These are phyloP conservation scores for Austropuccinia psidii DNA, from an alignment of 1,284 basidiomycete genomes.

Conservation along the genomic window DNA sequence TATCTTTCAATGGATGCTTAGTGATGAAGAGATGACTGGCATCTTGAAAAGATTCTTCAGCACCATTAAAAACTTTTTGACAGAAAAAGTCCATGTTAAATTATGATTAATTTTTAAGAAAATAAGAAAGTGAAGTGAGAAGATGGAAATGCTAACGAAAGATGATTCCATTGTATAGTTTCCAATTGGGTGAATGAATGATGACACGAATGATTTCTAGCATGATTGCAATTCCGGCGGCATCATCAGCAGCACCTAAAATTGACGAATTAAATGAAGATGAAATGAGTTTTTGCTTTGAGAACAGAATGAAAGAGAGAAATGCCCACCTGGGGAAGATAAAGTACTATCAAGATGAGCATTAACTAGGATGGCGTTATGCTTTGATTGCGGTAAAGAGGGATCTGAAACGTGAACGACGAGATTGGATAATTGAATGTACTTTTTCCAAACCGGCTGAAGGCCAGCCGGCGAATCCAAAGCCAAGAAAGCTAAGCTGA, in stretches of 20 bases:
- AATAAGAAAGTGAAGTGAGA: not conserved
- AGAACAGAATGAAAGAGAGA: not conserved
- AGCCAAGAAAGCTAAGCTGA: too few species aligned
- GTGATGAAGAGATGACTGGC: conserved; percentile 28
- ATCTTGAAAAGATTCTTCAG: conserved; percentile 61
- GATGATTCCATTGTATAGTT: conserved; percentile 70
- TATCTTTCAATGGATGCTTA: conserved; percentile 10
- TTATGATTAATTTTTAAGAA: not conserved
- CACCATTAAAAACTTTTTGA: conserved; percentile 79
- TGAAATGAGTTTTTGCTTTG: not conserved
- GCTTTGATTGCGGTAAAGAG: conserved; percentile 59
- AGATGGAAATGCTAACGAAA: conserved; percentile 62
- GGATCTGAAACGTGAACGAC: conserved; percentile 80
- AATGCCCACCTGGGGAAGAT: conserved; percentile 50
- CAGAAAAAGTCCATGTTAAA: not conserved
- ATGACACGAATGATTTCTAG: conserved; percentile 78
- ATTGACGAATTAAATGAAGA: conserved; percentile 56
- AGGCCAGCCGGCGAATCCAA: too few species aligned
- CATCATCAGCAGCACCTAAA: conserved; percentile 69
- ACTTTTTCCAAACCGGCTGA: conserved; percentile 83
- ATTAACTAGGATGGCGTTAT: conserved; percentile 77
- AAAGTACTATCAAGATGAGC: conserved; percentile 70
- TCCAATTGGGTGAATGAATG: conserved; percentile 62
- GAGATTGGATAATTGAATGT: conserved; percentile 78
- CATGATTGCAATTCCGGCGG: conserved; percentile 68